phyloP scores from a whole-genome alignment of 179 eudicot species.

The Carnegiea gigantea region DNA sequence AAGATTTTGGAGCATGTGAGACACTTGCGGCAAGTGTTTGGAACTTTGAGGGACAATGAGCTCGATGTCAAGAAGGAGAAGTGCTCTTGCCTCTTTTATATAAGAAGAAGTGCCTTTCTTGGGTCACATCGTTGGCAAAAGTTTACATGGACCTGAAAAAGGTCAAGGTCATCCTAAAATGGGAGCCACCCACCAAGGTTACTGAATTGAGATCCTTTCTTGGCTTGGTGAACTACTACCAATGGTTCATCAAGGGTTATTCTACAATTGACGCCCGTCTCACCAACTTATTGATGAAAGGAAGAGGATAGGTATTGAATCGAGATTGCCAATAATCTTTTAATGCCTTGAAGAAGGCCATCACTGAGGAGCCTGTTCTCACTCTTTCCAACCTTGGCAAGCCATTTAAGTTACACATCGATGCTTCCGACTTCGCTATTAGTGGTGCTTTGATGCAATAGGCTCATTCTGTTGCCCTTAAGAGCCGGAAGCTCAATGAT shows the following conservation, averaged over 20 bases:
- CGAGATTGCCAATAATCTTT: neutral
- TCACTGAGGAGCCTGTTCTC: neutral
- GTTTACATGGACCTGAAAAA: constrained; percentile 6
- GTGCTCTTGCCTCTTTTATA: neutral
- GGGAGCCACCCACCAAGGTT: neutral
- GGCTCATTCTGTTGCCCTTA: too few relatives aligned
- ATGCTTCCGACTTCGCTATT: too few relatives aligned
- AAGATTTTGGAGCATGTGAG: neutral
- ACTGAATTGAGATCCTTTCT: too few relatives aligned
- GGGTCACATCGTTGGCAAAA: neutral
- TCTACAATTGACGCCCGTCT: constrained; percentile 20
- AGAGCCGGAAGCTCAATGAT: too few relatives aligned
- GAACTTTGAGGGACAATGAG: too few relatives aligned
- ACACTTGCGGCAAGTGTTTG: neutral
- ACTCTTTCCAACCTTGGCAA: neutral
- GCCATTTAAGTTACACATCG: too few relatives aligned
- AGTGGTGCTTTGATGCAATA: too few relatives aligned
- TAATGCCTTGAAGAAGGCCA: neutral
- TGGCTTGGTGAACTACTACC: too few relatives aligned
- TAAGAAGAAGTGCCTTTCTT: neutral
- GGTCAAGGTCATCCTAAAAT: neutral
- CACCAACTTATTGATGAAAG: neutral
- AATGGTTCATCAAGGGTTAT: too few relatives aligned
- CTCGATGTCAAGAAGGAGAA: neutral
- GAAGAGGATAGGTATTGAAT: neutral